These are phyloP conservation scores for Acephala macrosclerotiorum DNA, from an alignment of 2,329 filamentous ascomycete genomes.

Conservation along the genomic window DNA sequence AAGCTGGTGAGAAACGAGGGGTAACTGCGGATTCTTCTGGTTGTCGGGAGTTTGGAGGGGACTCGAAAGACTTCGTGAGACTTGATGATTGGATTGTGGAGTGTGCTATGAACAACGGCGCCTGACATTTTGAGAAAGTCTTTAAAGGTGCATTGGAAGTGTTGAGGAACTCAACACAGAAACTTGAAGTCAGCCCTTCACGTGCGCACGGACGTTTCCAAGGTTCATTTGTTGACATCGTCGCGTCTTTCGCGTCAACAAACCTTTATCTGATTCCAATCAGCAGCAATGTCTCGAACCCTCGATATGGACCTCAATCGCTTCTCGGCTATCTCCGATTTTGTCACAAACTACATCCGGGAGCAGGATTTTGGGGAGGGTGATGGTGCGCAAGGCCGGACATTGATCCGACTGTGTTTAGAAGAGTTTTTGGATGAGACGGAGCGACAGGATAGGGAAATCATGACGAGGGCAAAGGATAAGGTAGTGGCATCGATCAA, in stretches of 20 bases:
- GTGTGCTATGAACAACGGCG: too few relatives aligned
- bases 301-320: not conserved
- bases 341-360: conserved; percentile 12
- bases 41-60: too few relatives aligned
- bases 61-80: too few relatives aligned
- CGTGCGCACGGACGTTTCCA: conserved; percentile 2
- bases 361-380: not conserved
- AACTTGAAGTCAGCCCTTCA: not conserved
- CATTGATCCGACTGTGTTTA: conserved; percentile 9
- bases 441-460: not conserved
- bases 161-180: too few relatives aligned
- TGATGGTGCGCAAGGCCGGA: conserved; percentile 3
- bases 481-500: conserved; percentile 13
- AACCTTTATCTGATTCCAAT: not conserved
- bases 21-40: not conserved
- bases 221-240: not conserved
- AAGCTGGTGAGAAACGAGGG: too few relatives aligned
- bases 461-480: not conserved
- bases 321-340: conserved; percentile 2
- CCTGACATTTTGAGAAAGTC: too few relatives aligned
- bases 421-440: conserved; percentile 5
- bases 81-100: too few relatives aligned
- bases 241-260: conserved; percentile 1
- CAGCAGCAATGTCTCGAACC: conserved; percentile 7
- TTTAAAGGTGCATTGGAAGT: too few relatives aligned